A percentile compares a stretch with the other conserved stretches of the same genome.
Conservation (phyloP, 495 filamentous ascomycete species). For the Elaphomyces granulatus region DNA sequence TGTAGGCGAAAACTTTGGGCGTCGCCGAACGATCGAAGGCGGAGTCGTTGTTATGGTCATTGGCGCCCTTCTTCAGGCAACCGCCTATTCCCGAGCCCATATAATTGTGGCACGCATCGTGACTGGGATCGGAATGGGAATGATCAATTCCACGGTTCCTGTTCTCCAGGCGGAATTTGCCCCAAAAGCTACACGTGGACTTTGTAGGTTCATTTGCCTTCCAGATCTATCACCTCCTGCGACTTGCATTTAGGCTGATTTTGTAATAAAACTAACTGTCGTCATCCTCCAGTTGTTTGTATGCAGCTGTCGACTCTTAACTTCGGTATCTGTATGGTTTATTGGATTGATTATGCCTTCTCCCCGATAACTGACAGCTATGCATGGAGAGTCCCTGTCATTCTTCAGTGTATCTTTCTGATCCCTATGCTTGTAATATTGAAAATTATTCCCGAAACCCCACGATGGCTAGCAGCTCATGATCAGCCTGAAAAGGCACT, state of each 20-base stretch:
- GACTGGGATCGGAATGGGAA: constrained; percentile 19
- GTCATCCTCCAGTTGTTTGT: constrained; percentile 19
- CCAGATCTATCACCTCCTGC: background rate
- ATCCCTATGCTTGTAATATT: constrained; percentile 20
- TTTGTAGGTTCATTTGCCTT: constrained; percentile 2
- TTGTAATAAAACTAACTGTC: constrained; percentile 15
- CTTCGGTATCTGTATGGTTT: constrained; percentile 31
- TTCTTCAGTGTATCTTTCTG: constrained; percentile 26
- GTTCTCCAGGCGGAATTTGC: constrained; percentile 31
- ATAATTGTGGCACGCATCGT: constrained; percentile 15
- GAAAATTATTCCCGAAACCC: constrained; percentile 24
- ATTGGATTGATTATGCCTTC: constrained; percentile 37
- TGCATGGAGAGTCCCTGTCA: constrained; percentile 25
- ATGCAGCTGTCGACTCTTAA: constrained; percentile 21
- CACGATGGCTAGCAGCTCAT: constrained; percentile 32
- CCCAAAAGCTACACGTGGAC: constrained; percentile 14
- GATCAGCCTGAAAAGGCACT: constrained; percentile 22
- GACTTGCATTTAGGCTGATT: no score
- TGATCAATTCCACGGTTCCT: constrained; percentile 22
- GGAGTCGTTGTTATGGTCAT: constrained; percentile 29
- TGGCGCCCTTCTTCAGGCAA: constrained; percentile 30
- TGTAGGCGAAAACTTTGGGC: constrained; percentile 29
- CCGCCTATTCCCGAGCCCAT: constrained; percentile 12
- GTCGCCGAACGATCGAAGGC: constrained; percentile 28
- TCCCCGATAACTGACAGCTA: constrained; percentile 20